Percentiles rank a stretch among this genome's conserved stretches.
Conservation (phyloP, 306 rosid species). For the Elaeagnus macrophylla region DNA sequence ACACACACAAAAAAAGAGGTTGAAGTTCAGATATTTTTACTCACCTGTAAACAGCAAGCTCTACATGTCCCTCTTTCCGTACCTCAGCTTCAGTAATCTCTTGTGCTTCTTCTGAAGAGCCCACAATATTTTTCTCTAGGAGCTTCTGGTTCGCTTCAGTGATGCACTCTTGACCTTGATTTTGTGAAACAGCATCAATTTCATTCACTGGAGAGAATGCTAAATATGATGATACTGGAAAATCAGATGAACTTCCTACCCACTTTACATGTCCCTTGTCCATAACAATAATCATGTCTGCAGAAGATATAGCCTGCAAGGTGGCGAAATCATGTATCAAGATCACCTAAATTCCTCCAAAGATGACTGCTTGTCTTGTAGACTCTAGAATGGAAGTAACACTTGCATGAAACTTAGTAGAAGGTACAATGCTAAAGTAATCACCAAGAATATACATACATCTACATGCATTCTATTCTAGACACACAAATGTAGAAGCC, state of each 20-base stretch:
- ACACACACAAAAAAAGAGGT: neutral
- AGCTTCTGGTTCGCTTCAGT: conserved; percentile 22
- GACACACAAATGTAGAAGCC: too few species aligned
- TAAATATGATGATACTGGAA: conserved; percentile 45
- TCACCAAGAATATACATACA: too few species aligned
- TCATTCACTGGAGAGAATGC: conserved; percentile 62
- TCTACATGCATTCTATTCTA: too few species aligned
- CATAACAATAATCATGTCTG: conserved; percentile 64
- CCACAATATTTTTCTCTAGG: conserved; percentile 25
- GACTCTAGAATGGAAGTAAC: too few species aligned
- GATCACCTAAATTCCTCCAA: too few species aligned
- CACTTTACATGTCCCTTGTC: conserved; percentile 78
- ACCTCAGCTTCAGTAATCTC: conserved; percentile 60
- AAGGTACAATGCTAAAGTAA: too few species aligned
- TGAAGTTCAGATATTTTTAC: conserved; percentile 17
- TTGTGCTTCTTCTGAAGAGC: conserved; percentile 30
- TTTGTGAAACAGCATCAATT: conserved; percentile 38
- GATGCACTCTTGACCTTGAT: conserved; percentile 34
- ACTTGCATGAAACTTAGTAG: too few species aligned
- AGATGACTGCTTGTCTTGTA: too few species aligned
- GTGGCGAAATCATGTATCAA: neutral
- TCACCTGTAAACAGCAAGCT: conserved; percentile 70
- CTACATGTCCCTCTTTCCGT: conserved; percentile 87
- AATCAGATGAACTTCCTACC: conserved; percentile 54
- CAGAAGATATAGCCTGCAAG: conserved; percentile 74